Percentiles rank a stretch among this genome's conserved stretches.
Evolutionary conservation across 2,329 filamentous ascomycete genomes (phyloP).

Genomic region (Ceratocystis lukuohia): DNA sequence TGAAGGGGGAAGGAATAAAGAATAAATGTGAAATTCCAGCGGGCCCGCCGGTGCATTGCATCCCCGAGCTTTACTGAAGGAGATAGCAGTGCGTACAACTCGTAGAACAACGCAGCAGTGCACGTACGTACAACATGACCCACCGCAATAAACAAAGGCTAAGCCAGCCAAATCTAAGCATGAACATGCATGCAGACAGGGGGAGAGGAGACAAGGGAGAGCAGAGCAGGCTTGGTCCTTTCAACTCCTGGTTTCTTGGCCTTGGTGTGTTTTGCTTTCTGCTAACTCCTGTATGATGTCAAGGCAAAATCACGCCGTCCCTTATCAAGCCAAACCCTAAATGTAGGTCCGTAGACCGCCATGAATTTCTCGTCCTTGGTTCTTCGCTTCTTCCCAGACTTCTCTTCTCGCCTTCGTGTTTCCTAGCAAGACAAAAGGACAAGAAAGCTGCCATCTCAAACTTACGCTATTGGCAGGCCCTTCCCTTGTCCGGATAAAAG

Average conservation of each 20-base stretch:
- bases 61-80: neutral
- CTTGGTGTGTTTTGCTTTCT: neutral
- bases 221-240: neutral
- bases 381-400: too few relatives aligned
- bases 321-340: neutral
- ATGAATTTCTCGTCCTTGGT: neutral
- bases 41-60: slow-evolving; percentile 2
- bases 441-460: too few relatives aligned
- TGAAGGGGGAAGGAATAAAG: neutral
- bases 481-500: too few relatives aligned
- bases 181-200: neutral
- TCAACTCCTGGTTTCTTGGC: neutral
- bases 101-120: neutral
- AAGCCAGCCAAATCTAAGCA: neutral
- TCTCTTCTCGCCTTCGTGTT: too few relatives aligned
- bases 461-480: too few relatives aligned
- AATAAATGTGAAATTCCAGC: neutral
- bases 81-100: neutral
- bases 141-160: neutral
- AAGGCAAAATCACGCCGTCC: neutral
- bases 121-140: neutral
- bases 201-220: neutral
- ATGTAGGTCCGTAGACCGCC: neutral
- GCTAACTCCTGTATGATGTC: neutral
- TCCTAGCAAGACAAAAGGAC: too few relatives aligned